Base-by-base conservation (phyloP, 495 filamentous ascomycete genomes). In the Jackrogersella minutella region DNA sequence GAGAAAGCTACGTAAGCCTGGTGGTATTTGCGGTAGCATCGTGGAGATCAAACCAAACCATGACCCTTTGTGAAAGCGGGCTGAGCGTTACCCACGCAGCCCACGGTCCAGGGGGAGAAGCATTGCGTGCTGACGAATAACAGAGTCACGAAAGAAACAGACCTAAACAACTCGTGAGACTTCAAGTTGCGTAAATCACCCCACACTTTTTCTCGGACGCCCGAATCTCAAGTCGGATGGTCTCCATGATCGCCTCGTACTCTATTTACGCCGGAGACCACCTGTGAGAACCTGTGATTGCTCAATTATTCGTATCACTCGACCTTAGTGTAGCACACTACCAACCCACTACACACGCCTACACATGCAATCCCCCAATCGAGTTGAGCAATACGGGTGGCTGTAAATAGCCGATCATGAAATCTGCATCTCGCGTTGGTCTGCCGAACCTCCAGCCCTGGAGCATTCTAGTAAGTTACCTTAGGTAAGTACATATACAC, bases 231-330 rank as follows among this genome's bases (percentile, higher is more conserved):
- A 70, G 57, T 70, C 52, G 56, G 57, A 52, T 57, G 36, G 56
- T 57, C 57, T 65, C 62, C 61, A 66, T 16, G 41, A 44, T 16
- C 9, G 39, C 50, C 61, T 64, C 37, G 66, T 69, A 69, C 61
- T 64, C 41, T 64, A 58, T 69, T 69, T 69, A 69, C 50, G 21
- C 39, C 46, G 46, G 58, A 62, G 43, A 40, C 14, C 37, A n/a
- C n/a, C n/a, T n/a, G n/a, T n/a, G n/a, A n/a, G n/a, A n/a, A n/a
- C 53, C 8, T 70, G 58, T 70, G 62, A 70, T 70, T 70, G 67
- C 62, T 34, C 67, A 70, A 70, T 70, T 55, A 52, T 62, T 70
- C 67, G 67, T 70, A 70, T 70, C 62, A 70, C 67, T 58, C 61
- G 44, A 61, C 47, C 49, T 57, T 69, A 61, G 66, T 64, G 59